phyloP scores from a whole-genome alignment of 371 early-diverging fungal species.

The Dichotomocladium elegans region DNA sequence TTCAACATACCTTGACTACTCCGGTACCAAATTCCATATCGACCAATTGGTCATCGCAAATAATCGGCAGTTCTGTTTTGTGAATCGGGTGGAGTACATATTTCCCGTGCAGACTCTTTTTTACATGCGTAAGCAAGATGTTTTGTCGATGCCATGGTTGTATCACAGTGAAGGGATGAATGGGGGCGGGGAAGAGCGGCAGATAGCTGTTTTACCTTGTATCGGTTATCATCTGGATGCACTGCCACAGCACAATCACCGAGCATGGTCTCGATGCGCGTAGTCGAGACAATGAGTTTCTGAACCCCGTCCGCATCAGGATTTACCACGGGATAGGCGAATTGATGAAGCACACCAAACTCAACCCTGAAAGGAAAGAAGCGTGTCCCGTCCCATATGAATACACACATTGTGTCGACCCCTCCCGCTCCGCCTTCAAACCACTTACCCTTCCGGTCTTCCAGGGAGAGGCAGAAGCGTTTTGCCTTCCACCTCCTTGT shows the following conservation, averaged over 20 bases:
- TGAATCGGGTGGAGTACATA: conserved; percentile 85
- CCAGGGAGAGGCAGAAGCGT: conserved; percentile 69
- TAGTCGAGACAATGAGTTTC: conserved; percentile 91
- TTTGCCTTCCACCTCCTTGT: conserved; percentile 58
- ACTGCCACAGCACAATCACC: conserved; percentile 98
- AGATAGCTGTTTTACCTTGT: conserved; percentile 42
- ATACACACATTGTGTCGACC: not conserved
- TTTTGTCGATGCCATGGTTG: too few species aligned
- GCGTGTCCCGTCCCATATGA: not conserved
- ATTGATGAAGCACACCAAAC: conserved; percentile 72
- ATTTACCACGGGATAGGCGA: conserved; percentile 62
- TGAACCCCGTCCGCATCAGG: conserved; percentile 46
- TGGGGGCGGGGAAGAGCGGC: too few species aligned
- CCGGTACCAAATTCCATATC: conserved; percentile 97
- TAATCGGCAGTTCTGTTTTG: conserved; percentile 80
- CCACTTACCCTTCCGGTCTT: conserved; percentile 62
- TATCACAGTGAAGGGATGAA: too few species aligned
- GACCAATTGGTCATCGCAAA: conserved; percentile 83
- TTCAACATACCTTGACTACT: conserved; percentile 82
- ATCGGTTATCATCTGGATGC: conserved; percentile 88
- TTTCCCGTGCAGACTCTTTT: conserved; percentile 74
- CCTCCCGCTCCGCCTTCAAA: conserved; percentile 28
- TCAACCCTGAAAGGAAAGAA: conserved; percentile 59
- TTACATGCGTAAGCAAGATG: not conserved
- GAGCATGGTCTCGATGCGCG: conserved; percentile 98